Percentiles rank a stretch among this genome's conserved stretches.
Evolutionary conservation across 257 asterid species (phyloP).

Genomic region (Paraleonurus japonicus): DNA sequence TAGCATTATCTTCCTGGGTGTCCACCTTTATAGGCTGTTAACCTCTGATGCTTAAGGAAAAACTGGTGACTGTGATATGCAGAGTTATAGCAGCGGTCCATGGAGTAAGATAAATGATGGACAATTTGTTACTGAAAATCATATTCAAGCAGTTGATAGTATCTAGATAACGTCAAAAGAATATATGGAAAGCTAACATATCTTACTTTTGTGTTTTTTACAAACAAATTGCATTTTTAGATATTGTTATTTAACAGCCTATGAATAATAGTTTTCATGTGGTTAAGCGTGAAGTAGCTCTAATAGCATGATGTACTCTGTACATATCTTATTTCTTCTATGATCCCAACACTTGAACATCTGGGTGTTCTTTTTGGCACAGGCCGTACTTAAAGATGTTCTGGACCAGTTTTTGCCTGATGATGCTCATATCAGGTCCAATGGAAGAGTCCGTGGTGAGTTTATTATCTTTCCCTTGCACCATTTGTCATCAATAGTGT

Average conservation of each 20-base stretch:
- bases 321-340: background rate
- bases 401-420: constrained; percentile 69
- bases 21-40: background rate
- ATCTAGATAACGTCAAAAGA: background rate
- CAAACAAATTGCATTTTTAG: background rate
- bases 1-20: background rate
- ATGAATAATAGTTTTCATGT: background rate
- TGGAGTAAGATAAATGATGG: background rate
- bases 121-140: background rate
- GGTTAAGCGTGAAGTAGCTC: background rate
- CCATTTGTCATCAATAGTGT: background rate
- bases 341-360: constrained; percentile 16
- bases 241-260: background rate
- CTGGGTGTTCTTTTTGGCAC: constrained; percentile 19
- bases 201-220: background rate
- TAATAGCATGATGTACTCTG: background rate
- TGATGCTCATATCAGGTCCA: constrained; percentile 80
- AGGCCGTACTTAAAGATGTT: constrained; percentile 93
- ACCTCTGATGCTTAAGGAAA: background rate
- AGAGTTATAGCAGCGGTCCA: background rate
- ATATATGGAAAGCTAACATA: background rate
- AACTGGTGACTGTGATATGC: background rate
- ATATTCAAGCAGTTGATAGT: background rate
- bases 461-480: constrained; percentile 22
- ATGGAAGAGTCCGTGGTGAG: constrained; percentile 95